phyloP scores from a whole-genome alignment of 768 basidiomycete species.

The Xerocomellus dryophilus region DNA sequence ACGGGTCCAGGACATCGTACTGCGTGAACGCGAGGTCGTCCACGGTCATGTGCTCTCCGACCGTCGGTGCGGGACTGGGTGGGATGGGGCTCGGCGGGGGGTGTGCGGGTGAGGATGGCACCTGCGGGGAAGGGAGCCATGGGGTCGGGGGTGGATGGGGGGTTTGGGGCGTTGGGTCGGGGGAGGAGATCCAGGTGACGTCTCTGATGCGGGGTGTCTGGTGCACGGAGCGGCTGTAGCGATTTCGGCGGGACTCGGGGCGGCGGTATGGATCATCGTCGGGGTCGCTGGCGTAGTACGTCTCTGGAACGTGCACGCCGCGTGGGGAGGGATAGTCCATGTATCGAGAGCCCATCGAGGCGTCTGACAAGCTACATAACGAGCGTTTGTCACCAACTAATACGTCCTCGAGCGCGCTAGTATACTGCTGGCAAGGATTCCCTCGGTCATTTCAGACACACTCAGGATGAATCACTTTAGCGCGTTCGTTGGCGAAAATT shows the following conservation, averaged over 20 bases:
- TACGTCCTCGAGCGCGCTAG: too few species aligned
- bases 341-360: slow-evolving; percentile 22
- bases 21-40: slow-evolving; percentile 16
- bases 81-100: slow-evolving; percentile 10
- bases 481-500: too few species aligned
- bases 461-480: too few species aligned
- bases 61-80: slow-evolving; percentile 25
- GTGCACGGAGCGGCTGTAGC: slow-evolving; percentile 18
- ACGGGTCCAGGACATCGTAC: slow-evolving; percentile 1
- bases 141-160: slow-evolving; percentile 3
- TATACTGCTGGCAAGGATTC: too few species aligned
- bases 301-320: slow-evolving; percentile 23
- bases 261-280: slow-evolving; percentile 11
- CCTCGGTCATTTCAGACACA: too few species aligned
- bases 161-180: slow-evolving; percentile 15
- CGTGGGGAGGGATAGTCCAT: slow-evolving; percentile 24
- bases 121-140: not conserved
- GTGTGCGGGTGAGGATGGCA: slow-evolving; percentile 11
- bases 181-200: slow-evolving; percentile 23
- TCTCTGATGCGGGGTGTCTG: slow-evolving; percentile 25
- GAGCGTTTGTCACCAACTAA: too few species aligned
- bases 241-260: slow-evolving; percentile 14
- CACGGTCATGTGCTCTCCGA: slow-evolving; percentile 31
- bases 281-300: slow-evolving; percentile 2
- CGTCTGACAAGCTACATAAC: not conserved